Percentiles rank a stretch among this genome's conserved stretches.
Conservation (phyloP, 108 stramenopile genomes). For the Schizochytrium sp. region DNA sequence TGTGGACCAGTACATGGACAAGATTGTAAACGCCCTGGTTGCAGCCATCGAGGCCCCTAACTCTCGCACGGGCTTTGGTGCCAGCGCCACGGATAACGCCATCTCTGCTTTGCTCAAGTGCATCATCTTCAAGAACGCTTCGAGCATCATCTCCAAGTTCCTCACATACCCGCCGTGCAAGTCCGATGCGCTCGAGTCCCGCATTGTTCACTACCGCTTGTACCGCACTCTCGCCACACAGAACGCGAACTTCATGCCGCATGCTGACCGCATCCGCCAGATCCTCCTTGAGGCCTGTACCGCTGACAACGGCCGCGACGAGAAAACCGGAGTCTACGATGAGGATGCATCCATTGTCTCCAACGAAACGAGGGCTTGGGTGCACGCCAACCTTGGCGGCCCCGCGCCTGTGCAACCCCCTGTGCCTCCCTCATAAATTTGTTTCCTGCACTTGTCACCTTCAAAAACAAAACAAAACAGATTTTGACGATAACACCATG, state of each 20-base stretch:
- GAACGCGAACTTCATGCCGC: conserved; percentile 15
- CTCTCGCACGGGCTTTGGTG: background rate
- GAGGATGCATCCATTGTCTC: conserved; percentile 24
- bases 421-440: background rate
- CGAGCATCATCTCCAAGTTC: background rate
- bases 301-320: background rate
- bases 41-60: background rate
- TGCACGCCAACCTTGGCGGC: conserved; percentile 21
- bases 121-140: conserved; percentile 56
- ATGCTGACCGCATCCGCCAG: conserved; percentile 30
- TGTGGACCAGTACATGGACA: conserved; percentile 27
- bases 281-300: background rate
- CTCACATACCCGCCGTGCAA: conserved; percentile 21
- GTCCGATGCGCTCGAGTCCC: conserved; percentile 54
- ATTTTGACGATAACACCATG: no score
- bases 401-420: background rate
- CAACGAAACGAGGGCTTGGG: conserved; percentile 46
- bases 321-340: background rate
- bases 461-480: no score
- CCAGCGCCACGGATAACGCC: background rate
- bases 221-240: conserved; percentile 20
- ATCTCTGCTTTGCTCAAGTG: conserved; percentile 5
- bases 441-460: no score
- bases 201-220: conserved; percentile 23
- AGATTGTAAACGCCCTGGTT: conserved; percentile 20